Evolutionary conservation across 2,329 filamentous ascomycete species (phyloP).

Genomic region (Aureobasidium leucospermi): DNA sequence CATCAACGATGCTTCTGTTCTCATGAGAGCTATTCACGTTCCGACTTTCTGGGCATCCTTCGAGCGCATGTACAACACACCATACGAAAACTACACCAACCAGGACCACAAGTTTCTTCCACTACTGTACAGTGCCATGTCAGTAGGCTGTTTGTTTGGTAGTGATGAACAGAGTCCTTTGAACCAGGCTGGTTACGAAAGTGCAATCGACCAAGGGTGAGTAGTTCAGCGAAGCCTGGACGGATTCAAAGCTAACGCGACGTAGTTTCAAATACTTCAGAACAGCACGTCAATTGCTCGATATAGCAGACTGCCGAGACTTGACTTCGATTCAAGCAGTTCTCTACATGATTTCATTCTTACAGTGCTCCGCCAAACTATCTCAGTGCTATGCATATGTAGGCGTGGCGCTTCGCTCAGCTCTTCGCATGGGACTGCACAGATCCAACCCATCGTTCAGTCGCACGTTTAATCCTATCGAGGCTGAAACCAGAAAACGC

Average conservation of each 20-base stretch:
- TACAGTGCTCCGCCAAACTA: constrained; percentile 46
- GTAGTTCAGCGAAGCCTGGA: constrained; percentile 19
- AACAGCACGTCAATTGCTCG: constrained; percentile 41
- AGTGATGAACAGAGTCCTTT: constrained; percentile 30
- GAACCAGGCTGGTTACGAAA: constrained; percentile 37
- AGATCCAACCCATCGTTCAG: constrained; percentile 34
- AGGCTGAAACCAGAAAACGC: constrained; percentile 43
- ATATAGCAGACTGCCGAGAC: constrained; percentile 47
- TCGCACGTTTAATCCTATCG: constrained; percentile 40
- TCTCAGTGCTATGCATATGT: constrained; percentile 48
- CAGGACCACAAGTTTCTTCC: constrained; percentile 42
- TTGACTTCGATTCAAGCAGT: constrained; percentile 44
- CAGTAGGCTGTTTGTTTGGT: constrained; percentile 41
- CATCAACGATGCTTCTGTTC: constrained; percentile 54
- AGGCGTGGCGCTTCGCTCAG: constrained; percentile 43
- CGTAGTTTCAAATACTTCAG: constrained; percentile 42
- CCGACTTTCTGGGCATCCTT: constrained; percentile 74
- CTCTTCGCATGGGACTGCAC: constrained; percentile 45
- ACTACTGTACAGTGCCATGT: constrained; percentile 41
- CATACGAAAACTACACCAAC: constrained; percentile 40
- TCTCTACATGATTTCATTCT: constrained; percentile 47
- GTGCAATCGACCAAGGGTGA: constrained; percentile 41
- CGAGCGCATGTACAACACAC: constrained; percentile 67
- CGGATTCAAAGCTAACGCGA: neutral
- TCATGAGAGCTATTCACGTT: constrained; percentile 69